Percentiles rank a stretch among this genome's conserved stretches.
These are phyloP conservation scores for Cladosporium sp. DNA, from an alignment of 2,329 filamentous ascomycete genomes.

Conservation along the genomic window DNA sequence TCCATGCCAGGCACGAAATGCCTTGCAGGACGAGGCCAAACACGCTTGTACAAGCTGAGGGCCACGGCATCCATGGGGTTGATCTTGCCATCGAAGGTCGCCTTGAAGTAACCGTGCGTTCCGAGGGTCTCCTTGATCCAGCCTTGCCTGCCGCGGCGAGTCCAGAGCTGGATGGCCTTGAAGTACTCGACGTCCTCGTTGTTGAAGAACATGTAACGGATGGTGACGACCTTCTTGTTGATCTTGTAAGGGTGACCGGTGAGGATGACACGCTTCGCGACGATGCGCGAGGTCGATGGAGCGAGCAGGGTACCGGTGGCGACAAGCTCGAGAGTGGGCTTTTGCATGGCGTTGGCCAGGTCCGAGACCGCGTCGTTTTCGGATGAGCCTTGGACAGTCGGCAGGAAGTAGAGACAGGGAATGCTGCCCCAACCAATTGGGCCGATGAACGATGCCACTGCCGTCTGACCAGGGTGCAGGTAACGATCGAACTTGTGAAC, in stretches of 20 bases:
- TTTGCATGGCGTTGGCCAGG: conserved; percentile 31
- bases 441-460: conserved; percentile 85
- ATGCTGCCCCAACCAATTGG: conserved; percentile 93
- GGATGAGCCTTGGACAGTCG: conserved; percentile 43
- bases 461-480: conserved; percentile 85
- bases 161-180: conserved; percentile 95
- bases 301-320: conserved; percentile 85
- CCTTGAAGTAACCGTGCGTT: conserved; percentile 99
- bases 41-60: conserved; percentile 66
- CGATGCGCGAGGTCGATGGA: conserved; percentile 71
- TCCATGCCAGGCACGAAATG: conserved; percentile 19
- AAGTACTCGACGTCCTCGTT: conserved; percentile 95
- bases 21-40: conserved; percentile 59
- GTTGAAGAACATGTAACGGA: conserved; percentile 99
- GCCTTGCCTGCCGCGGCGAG: conserved; percentile 80
- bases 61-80: conserved; percentile 94
- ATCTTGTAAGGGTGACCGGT: conserved; percentile 98
- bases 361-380: conserved; percentile 48
- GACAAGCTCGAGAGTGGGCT: conserved; percentile 59
- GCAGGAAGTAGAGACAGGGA: conserved; percentile 84
- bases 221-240: conserved; percentile 94
- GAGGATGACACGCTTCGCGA: conserved; percentile 91
- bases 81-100: conserved; percentile 92
- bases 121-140: conserved; percentile 93
- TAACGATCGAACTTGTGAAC: conserved; percentile 96